Evolutionary conservation across 2,329 filamentous ascomycete species (phyloP), one percentile per base, ranked within the genome.

Genomic region (Acrodontium crateriforme): DNA sequence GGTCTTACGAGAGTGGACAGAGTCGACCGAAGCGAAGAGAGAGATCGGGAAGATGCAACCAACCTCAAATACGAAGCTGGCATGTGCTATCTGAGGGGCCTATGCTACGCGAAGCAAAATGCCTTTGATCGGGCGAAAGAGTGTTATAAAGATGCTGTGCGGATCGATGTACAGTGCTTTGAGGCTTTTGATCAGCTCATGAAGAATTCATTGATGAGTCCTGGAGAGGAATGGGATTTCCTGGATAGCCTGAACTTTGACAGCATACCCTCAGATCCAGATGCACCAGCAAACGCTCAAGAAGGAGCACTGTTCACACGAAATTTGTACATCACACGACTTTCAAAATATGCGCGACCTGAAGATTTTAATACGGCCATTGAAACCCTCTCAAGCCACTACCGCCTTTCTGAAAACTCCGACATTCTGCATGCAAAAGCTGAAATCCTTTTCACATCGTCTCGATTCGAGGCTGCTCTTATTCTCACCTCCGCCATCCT

Each of bases 131-230:
- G 84, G 18, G 89, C 89, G 28, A 94, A 94, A 54, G 85, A 95
- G 46, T 95, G 89, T 59, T 98, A 95, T 66, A 95, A 94, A 60
- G 83, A 92, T 46, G 89, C 89, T 2, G 84, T 95, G 24, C 74
- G 81, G 36, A 94, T 98, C 47, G 89, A 98, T 50, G 85, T 95
- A 3, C 85, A 93, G 54, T 98, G 89, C 57, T 95, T 93, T 50
- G 89, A 98, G 56, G 89, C 89, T 0, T 95, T 98, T 49, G 85
- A 94, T 45, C 85, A 95, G 60, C 69, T 98, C 30, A 94, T 95
- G 75, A 83, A 84, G 59, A 98, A 98, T 58, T 81, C 81, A 12
- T 67, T 98, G 36, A 79, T 98, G 71, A 72, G 72, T 13, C 84
- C 85, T 0, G 75, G 81, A 18, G 85, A 94, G 54, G 85, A 94